Base-by-base conservation (phyloP, 2,329 filamentous ascomycete species). In the Fusarium caatingaense region DNA sequence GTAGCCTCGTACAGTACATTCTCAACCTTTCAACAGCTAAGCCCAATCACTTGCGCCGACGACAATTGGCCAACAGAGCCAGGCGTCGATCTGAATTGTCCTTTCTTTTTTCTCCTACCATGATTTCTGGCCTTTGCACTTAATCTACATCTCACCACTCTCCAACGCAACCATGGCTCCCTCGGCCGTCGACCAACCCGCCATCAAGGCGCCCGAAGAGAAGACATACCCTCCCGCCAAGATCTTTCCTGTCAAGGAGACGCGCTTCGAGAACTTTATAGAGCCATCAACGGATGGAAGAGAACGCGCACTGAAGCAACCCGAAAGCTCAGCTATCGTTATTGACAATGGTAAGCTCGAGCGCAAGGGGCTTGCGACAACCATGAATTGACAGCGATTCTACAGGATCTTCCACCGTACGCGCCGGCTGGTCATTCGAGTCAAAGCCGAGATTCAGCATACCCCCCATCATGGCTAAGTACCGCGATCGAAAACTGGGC, bases 361-460 rank as follows among this genome's bases (percentile, higher is more conserved):
- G 48, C 51, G 44, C 60, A 44, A 50, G 48, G 51, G 56, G 44
- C 45, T 55, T 64, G 61, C 56, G 58, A 67, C 50, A 50, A 28
- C 56, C 32, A 54, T 51, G 30, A 68, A 54, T 65, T 78, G 61
- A 76, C 68, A 41, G 13, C n/a, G 58, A 41, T 10, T 40, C 30
- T 56, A 40, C 51, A 97, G 94, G 96, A 72, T 96, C 95, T 25
- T 97, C 92, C 56, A 86, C 91, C 32, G 89, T 98, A 64, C 93
- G 97, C 80, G 95, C 95, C 56, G 96, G 96, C 71, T 99, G 95
- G 94, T 97, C 94, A 10, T 97, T 97, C 77, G 95, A 98, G 76
- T 84, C 89, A 67, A 84, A 85, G n/a, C 96, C 96, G 3, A 89
- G 93, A 69, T 85, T 98, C 59, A 87, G 88, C 66, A 86, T 97